These are phyloP conservation scores for Mycena maculata DNA, from an alignment of 768 basidiomycete species.

Conservation along the genomic window DNA sequence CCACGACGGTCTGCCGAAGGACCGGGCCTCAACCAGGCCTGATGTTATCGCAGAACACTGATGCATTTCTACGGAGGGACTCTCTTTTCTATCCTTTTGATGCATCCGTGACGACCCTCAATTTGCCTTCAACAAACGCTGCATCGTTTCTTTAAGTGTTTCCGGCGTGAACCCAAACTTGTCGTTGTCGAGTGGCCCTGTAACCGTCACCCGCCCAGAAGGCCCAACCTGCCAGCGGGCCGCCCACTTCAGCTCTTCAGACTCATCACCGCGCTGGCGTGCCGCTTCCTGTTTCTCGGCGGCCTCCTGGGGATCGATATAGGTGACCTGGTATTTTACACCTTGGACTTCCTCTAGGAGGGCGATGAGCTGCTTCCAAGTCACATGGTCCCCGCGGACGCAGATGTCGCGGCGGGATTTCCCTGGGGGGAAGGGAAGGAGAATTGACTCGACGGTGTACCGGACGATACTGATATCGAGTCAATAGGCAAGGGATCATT, in stretches of 20 bases:
- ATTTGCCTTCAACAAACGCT: not conserved
- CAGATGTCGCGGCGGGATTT: constrained; percentile 9
- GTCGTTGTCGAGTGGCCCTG: constrained; percentile 8
- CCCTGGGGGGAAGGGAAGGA: constrained; percentile 13
- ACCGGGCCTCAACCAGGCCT: too few relatives aligned
- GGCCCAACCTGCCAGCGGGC: not conserved
- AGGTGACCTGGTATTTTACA: constrained; percentile 16
- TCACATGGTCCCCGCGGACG: constrained; percentile 19
- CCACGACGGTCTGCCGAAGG: too few relatives aligned
- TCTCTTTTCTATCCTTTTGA: not conserved
- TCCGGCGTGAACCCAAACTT: constrained; percentile 18
- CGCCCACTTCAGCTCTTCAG: constrained; percentile 14
- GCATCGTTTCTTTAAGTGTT: constrained; percentile 13
- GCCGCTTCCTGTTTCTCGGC: constrained; percentile 19
- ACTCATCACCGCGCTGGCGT: constrained; percentile 16
- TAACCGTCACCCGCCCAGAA: constrained; percentile 5
- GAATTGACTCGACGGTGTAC: constrained; percentile 18
- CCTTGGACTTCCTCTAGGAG: constrained; percentile 16
- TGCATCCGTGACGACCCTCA: not conserved
- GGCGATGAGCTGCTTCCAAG: constrained; percentile 12
- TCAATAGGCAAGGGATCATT: not conserved
- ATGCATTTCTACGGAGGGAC: too few relatives aligned
- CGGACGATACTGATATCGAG: constrained; percentile 2
- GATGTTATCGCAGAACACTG: too few relatives aligned
- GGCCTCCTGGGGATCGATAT: constrained; percentile 15